Percentiles rank a stretch among this genome's conserved stretches.
These are phyloP conservation scores for Neurospora intermedia DNA, from an alignment of 495 filamentous ascomycete genomes.

Conservation along the genomic window DNA sequence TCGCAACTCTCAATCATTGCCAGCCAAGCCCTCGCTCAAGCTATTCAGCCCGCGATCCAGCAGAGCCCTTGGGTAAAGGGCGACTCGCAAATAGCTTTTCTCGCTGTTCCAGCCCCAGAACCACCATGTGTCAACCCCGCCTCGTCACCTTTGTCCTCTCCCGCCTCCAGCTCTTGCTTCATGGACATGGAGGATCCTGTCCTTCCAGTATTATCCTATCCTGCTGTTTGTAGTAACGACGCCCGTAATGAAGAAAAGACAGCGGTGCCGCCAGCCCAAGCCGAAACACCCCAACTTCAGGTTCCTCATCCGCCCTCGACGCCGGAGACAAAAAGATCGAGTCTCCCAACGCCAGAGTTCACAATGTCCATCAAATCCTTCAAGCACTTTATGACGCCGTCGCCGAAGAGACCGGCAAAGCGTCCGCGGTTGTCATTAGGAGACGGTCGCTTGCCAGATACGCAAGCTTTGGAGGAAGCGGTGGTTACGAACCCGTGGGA, in stretches of 20 bases:
- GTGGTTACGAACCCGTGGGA: conserved; percentile 20
- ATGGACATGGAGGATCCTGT: background rate
- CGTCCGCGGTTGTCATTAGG: conserved; percentile 2
- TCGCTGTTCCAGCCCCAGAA: background rate
- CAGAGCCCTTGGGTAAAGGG: conserved; percentile 10
- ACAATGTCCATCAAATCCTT: conserved; percentile 22
- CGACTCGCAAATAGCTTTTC: conserved; percentile 6
- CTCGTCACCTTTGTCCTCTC: conserved; percentile 10
- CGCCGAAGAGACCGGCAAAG: conserved; percentile 8
- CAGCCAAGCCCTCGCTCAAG: background rate
- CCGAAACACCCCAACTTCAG: background rate
- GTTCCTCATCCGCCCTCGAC: conserved; percentile 12
- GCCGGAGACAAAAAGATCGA: conserved; percentile 12
- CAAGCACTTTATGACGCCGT: conserved; percentile 20
- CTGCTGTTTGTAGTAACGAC: background rate
- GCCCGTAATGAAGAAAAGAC: background rate
- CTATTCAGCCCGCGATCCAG: background rate
- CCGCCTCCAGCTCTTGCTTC: conserved; percentile 5
- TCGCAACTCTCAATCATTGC: background rate
- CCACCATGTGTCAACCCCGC: conserved; percentile 1
- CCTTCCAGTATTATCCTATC: background rate
- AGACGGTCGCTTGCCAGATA: conserved; percentile 12
- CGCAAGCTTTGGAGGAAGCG: conserved; percentile 15
- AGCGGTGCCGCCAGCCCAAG: background rate
- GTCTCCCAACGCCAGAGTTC: conserved; percentile 23